Conservation (phyloP, 2,329 filamentous ascomycete species). For the Calycina herbarum region DNA sequence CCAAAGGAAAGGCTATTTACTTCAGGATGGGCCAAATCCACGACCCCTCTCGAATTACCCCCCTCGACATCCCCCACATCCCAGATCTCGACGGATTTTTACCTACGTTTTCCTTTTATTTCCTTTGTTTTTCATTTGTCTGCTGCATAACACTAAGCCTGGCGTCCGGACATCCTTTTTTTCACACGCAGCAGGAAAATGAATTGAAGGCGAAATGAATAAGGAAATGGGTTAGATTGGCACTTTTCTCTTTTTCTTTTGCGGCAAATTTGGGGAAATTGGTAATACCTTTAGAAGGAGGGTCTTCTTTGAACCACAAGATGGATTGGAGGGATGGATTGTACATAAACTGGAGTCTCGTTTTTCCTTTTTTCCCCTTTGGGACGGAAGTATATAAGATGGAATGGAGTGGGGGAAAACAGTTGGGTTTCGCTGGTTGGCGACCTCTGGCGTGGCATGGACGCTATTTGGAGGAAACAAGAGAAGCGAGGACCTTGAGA, state of each 20-base stretch:
- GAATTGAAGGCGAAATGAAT: too few species aligned
- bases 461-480: too few species aligned
- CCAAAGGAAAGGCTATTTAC: background rate
- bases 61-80: too few species aligned
- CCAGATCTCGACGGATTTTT: background rate
- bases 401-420: background rate
- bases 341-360: background rate
- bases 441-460: background rate
- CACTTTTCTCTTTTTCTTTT: background rate
- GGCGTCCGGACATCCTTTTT: background rate
- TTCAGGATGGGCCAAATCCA: background rate
- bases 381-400: background rate
- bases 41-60: background rate
- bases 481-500: too few species aligned
- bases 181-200: background rate
- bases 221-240: background rate
- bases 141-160: background rate
- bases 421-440: background rate
- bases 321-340: background rate
- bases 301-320: background rate
- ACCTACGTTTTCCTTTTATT: background rate
- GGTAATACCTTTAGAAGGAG: conserved; percentile 5
- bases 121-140: background rate
- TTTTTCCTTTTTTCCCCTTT: background rate
- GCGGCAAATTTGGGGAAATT: background rate